Evolutionary conservation across 495 filamentous ascomycete species (phyloP).

Genomic region (Hypomontagnella submonticulosa): DNA sequence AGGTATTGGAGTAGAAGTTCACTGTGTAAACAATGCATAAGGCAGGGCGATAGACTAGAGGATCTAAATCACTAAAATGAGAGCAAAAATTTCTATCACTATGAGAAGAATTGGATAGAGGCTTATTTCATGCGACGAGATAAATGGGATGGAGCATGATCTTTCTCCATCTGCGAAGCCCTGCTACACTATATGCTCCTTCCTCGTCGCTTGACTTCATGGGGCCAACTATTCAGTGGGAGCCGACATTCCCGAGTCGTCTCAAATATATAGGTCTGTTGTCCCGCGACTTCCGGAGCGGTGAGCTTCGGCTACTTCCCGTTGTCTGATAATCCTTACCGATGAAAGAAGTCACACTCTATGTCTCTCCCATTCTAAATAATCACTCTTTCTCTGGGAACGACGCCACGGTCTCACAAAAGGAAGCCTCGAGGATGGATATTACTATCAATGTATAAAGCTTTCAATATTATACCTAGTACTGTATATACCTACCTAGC

Average conservation of each 20-base stretch:
- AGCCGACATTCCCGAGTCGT: slow-evolving; percentile 24
- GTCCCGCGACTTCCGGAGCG: slow-evolving; percentile 6
- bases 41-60: slow-evolving; percentile 27
- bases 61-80: slow-evolving; percentile 24
- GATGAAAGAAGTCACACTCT: background rate
- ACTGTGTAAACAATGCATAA: slow-evolving; percentile 27
- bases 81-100: background rate
- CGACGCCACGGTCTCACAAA: background rate
- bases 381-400: slow-evolving; percentile 18
- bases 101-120: slow-evolving; percentile 6
- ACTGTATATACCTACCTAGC: no score
- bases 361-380: background rate
- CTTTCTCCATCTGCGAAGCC: slow-evolving; percentile 14
- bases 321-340: background rate
- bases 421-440: no score
- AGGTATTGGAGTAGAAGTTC: slow-evolving; percentile 6
- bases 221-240: background rate
- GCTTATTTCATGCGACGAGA: slow-evolving; percentile 13
- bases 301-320: slow-evolving; percentile 6
- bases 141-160: slow-evolving; percentile 5
- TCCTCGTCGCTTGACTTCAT: slow-evolving; percentile 13
- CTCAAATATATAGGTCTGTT: slow-evolving; percentile 25
- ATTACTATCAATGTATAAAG: no score
- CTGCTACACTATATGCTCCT: slow-evolving; percentile 8
- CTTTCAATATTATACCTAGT: no score